A percentile compares a stretch with the other conserved stretches of the same genome.
phyloP scores from a whole-genome alignment of 129 eudicot species.

The Ambrosia trifida region DNA sequence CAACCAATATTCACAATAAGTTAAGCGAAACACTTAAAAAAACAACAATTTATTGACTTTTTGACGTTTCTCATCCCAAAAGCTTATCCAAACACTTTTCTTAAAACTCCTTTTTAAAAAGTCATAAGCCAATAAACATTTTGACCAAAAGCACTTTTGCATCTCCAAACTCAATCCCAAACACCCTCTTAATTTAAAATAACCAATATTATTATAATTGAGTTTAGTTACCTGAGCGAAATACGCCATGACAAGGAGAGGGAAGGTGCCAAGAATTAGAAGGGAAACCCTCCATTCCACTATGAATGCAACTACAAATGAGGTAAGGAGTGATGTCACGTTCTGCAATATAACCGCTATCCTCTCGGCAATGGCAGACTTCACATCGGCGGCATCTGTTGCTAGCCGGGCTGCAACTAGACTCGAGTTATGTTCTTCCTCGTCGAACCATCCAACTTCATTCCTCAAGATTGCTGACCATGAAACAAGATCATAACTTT shows the following conservation, averaged over 20 bases:
- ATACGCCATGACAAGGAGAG: slow-evolving; percentile 91
- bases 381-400: slow-evolving; percentile 96
- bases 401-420: slow-evolving; percentile 87
- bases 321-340: slow-evolving; percentile 97
- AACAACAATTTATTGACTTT: no score
- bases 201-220: not conserved
- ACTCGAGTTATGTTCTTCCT: slow-evolving; percentile 95
- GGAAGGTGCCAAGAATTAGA: slow-evolving; percentile 89
- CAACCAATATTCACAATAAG: no score
- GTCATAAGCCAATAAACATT: no score
- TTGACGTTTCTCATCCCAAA: no score
- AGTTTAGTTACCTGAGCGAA: slow-evolving; percentile 76
- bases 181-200: not conserved
- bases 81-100: no score
- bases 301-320: slow-evolving; percentile 93
- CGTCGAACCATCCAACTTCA: slow-evolving; percentile 99
- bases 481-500: not conserved
- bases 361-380: slow-evolving; percentile 91
- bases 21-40: no score
- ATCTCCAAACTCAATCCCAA: no score
- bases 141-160: no score
- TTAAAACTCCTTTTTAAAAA: no score
- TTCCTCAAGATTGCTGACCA: slow-evolving; percentile 83
- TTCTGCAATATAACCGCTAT: slow-evolving; percentile 91
- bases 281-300: slow-evolving; percentile 98